Conservation (phyloP, 148 eudicot species). For the Fallopia convolvulus region DNA sequence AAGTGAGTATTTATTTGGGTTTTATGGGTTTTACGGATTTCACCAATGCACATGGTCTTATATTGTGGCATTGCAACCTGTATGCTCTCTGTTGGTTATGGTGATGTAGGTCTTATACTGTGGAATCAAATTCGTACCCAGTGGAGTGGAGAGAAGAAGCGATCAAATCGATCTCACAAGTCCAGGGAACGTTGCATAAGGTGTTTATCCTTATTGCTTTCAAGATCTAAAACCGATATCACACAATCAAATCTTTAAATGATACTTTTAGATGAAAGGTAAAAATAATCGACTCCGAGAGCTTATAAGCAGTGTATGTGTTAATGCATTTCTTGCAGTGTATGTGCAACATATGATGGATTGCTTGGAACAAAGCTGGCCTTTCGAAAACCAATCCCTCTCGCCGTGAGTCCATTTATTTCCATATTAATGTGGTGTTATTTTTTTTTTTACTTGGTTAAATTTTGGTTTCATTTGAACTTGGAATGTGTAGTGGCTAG, state of each 20-base stretch:
- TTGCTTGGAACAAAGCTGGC: constrained; percentile 33
- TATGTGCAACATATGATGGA: constrained; percentile 32
- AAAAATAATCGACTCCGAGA: no score
- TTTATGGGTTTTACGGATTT: no score
- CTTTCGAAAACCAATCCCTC: constrained; percentile 37
- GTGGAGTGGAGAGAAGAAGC: constrained; percentile 31
- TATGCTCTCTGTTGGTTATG: background rate
- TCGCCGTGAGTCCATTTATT: constrained; percentile 26
- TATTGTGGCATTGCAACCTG: background rate
- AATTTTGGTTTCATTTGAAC: background rate
- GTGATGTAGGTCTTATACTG: constrained; percentile 32
- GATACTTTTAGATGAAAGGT: no score
- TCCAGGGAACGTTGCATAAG: constrained; percentile 28
- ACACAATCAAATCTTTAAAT: background rate
- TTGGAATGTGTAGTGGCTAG: no score
- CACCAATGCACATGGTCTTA: no score
- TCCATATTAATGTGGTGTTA: background rate
- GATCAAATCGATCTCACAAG: constrained; percentile 15
- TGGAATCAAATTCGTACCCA: constrained; percentile 54
- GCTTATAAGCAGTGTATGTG: no score
- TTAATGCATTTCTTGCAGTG: constrained; percentile 17
- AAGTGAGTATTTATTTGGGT: no score
- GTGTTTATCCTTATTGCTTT: constrained; percentile 15
- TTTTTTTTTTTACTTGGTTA: background rate
- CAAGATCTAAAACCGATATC: background rate